Base-by-base conservation (phyloP, 345 rosid genomes). In the Durio zibethinus region DNA sequence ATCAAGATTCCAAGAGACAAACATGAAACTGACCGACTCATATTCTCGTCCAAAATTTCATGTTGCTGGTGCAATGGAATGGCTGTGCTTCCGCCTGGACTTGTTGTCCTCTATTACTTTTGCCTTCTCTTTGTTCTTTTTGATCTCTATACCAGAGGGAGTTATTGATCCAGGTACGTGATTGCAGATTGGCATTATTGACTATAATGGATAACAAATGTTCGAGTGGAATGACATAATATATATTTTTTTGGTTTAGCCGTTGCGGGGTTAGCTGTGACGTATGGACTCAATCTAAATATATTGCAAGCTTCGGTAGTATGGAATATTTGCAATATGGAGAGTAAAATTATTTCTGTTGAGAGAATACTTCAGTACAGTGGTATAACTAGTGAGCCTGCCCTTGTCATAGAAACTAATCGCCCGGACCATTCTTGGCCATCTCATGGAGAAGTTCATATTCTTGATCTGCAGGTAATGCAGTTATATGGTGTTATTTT, bases 241-340 rank as follows among this genome's bases (percentile, higher is more conserved):
- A 8, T 2, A 10, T 33, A n/a, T 73, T 1, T 81, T 31, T 56
- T 60, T 45, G 4, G 20, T 69, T 47, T 62, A 93, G 99, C 88
- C 76, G 88, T 93, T 62, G 99, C 97, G 0, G 98, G 99, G 38
- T 80, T 95, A 75, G 93, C 94, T 1, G 97, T 91, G 62, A 93
- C 93, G 8, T 93, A 95, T 77, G 98, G 94, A 72, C 94, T 95
- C 50, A 92, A 76, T 78, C 86, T 95, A 71, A 91, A 91, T 80
- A 85, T 60, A 67, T 40, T 88, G 64, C 98, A 92, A 92, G 91
- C 90, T 77, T 68, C 68, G 86, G 81, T 93, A 29, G 88, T 93
- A 67, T 89, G 96, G 97, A 87, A 68, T 66, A 85, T 90, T 15
- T 93, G 97, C 84, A 76, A 70, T 73, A 73, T 87, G 38, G 97